Conservation (phyloP, 192 early-diverging fungal genomes). For the Coemansia sp. region DNA sequence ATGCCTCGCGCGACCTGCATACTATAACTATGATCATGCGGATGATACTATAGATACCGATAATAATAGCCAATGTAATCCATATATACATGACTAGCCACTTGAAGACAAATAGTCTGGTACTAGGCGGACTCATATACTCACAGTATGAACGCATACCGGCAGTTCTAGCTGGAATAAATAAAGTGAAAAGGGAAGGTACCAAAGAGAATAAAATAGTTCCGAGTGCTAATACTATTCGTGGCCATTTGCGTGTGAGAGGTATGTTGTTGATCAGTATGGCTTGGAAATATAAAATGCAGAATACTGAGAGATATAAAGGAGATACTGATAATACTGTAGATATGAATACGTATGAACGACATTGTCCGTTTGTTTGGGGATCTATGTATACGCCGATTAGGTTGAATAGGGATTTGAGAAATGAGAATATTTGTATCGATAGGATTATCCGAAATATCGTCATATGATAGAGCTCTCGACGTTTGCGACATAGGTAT, state of each 20-base stretch:
- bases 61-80: slow-evolving; percentile 15
- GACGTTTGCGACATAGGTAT: slow-evolving; percentile 17
- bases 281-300: slow-evolving; percentile 42
- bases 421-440: slow-evolving; percentile 26
- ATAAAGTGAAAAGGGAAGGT: slow-evolving; percentile 21
- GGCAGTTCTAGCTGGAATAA: slow-evolving; percentile 21
- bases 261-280: slow-evolving; percentile 29
- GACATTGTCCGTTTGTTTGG: slow-evolving; percentile 13
- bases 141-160: slow-evolving; percentile 34
- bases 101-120: slow-evolving; percentile 36
- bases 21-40: slow-evolving; percentile 16
- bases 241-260: slow-evolving; percentile 11
- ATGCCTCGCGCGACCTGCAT: slow-evolving; percentile 7
- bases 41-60: slow-evolving; percentile 26
- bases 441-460: slow-evolving; percentile 35
- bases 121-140: slow-evolving; percentile 16
- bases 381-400: slow-evolving; percentile 14
- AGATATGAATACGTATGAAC: slow-evolving; percentile 24
- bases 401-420: slow-evolving; percentile 24
- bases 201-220: slow-evolving; percentile 10
- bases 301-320: slow-evolving; percentile 32
- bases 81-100: slow-evolving; percentile 50
- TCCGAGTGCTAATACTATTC: neutral
- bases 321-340: slow-evolving; percentile 22
- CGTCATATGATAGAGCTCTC: slow-evolving; percentile 34